Evolutionary conservation across 345 rosid species (phyloP).

Genomic region (Eutrema japonicum): DNA sequence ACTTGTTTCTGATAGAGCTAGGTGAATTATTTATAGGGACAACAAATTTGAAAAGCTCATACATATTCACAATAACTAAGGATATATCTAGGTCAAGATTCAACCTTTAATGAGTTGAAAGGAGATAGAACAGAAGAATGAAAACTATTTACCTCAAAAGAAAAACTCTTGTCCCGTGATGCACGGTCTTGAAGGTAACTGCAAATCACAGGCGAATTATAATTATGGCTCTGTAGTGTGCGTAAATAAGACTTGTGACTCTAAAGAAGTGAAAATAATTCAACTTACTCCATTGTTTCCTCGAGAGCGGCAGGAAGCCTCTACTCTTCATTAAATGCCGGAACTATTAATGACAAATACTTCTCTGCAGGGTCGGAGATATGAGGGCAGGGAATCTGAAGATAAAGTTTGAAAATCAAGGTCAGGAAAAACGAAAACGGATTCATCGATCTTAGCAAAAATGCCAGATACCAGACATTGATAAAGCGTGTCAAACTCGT

Average conservation of each 20-base stretch:
- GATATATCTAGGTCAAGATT: background rate
- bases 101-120: background rate
- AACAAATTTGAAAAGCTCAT: slow-evolving; percentile 1
- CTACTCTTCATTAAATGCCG: slow-evolving; percentile 88
- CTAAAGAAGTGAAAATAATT: background rate
- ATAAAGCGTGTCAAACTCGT: background rate
- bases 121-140: background rate
- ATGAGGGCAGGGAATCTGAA: too few species aligned
- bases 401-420: too few species aligned
- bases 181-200: slow-evolving; percentile 88
- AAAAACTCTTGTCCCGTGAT: slow-evolving; percentile 75
- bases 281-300: slow-evolving; percentile 83
- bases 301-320: slow-evolving; percentile 90
- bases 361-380: slow-evolving; percentile 76
- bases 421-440: too few species aligned
- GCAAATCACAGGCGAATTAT: slow-evolving; percentile 42
- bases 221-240: slow-evolving; percentile 15
- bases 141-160: slow-evolving; percentile 74
- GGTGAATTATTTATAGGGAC: background rate
- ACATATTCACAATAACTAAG: background rate
- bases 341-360: slow-evolving; percentile 83
- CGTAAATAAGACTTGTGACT: background rate
- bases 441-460: too few species aligned
- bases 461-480: too few species aligned
- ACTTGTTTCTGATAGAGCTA: background rate